Evolutionary conservation across 345 rosid genomes (phyloP).

Genomic region (Pelargonium nanum): DNA sequence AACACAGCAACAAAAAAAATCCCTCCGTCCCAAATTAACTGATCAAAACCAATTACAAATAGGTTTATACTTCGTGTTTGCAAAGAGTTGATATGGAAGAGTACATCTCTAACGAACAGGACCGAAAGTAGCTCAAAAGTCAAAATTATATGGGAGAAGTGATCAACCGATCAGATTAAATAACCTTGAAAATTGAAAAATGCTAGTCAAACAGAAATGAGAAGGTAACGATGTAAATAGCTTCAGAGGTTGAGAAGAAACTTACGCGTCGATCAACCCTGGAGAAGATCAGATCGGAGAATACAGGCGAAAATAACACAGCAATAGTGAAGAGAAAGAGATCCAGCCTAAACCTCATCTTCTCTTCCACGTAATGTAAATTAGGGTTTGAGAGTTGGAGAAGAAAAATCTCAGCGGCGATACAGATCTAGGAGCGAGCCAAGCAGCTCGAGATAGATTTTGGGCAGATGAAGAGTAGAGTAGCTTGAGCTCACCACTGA

Average conservation of each 20-base stretch:
- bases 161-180: not conserved
- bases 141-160: not conserved
- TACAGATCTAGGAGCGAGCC: not conserved
- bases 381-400: not conserved
- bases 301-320: conserved; percentile 41
- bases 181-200: not conserved
- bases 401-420: not conserved
- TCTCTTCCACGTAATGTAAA: not conserved
- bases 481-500: not conserved
- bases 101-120: not conserved
- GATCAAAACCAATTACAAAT: too few relatives aligned
- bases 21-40: too few relatives aligned
- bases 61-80: too few relatives aligned
- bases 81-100: too few relatives aligned
- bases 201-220: not conserved
- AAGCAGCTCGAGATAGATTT: not conserved
- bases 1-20: not conserved
- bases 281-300: conserved; percentile 75
- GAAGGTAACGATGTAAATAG: not conserved
- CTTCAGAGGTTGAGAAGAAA: conserved; percentile 13
- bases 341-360: conserved; percentile 32
- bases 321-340: conserved; percentile 31
- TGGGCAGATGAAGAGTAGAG: not conserved
- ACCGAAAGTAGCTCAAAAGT: not conserved
- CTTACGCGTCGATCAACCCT: conserved; percentile 93